These are phyloP conservation scores for Umbelopsis vinacea DNA, from an alignment of 192 early-diverging fungal genomes.

Conservation along the genomic window DNA sequence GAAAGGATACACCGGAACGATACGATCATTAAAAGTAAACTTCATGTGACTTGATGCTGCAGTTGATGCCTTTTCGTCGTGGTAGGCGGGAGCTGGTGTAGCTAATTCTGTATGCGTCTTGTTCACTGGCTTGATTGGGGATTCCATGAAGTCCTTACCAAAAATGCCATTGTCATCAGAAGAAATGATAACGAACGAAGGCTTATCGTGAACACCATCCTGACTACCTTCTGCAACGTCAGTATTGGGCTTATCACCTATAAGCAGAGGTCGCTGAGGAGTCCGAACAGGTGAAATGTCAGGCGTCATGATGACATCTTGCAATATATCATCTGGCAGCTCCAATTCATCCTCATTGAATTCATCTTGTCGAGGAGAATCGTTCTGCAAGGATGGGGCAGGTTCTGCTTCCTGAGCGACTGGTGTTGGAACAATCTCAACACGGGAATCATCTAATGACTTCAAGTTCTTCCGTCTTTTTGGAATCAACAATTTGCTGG, in stretches of 20 bases:
- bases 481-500: background rate
- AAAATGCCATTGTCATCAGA: slow-evolving; percentile 4
- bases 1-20: background rate
- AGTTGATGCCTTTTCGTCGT: background rate
- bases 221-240: background rate
- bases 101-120: too few relatives aligned
- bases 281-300: too few relatives aligned
- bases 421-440: too few relatives aligned
- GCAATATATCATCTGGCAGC: too few relatives aligned
- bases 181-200: background rate
- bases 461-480: background rate
- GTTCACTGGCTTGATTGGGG: background rate
- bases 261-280: too few relatives aligned
- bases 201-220: background rate
- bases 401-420: too few relatives aligned
- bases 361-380: too few relatives aligned
- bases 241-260: background rate
- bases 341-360: too few relatives aligned
- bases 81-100: background rate
- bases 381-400: too few relatives aligned
- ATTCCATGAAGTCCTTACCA: background rate
- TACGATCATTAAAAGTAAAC: background rate
- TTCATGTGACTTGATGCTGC: background rate
- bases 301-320: too few relatives aligned
- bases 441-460: background rate